Evolutionary conservation across 1,284 basidiomycete species (phyloP).

Genomic region (Agaricales sp.): DNA sequence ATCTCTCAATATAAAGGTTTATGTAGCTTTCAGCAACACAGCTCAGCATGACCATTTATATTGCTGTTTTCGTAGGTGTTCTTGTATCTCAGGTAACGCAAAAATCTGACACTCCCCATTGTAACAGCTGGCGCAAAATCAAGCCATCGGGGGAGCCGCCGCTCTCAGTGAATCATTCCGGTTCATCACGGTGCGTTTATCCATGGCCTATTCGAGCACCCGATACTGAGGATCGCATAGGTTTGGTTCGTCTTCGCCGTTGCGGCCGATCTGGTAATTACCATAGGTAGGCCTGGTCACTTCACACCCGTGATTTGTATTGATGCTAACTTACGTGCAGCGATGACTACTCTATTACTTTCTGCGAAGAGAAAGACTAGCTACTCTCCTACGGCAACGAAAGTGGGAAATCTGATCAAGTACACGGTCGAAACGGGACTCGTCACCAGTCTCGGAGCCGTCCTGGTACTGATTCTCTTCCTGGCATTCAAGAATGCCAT

Average conservation of each 20-base stretch:
- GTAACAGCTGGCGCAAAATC: not conserved
- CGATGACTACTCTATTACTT: not conserved
- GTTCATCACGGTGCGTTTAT: not conserved
- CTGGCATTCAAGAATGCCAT: not conserved
- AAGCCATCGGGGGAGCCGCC: not conserved
- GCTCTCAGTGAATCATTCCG: not conserved
- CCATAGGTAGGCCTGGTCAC: not conserved
- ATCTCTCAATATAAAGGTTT: not conserved
- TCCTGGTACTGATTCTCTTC: not conserved
- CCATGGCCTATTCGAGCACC: not conserved
- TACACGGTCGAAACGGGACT: not conserved
- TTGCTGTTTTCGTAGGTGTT: not conserved
- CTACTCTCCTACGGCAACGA: not conserved
- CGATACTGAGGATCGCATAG: not conserved
- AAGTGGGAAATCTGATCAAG: not conserved
- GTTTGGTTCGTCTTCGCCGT: not conserved
- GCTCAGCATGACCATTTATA: not conserved
- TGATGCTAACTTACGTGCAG: not conserved
- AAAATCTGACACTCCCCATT: not conserved
- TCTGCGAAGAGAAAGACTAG: not conserved
- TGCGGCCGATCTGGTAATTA: not conserved
- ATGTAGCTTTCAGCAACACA: not conserved
- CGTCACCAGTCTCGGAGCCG: not conserved
- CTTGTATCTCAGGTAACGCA: not conserved
- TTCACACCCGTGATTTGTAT: no score